A percentile compares a stretch with the other conserved stretches of the same genome.
Evolutionary conservation across 2,329 filamentous ascomycete genomes (phyloP).

Genomic region (Fonsecaea monophora): DNA sequence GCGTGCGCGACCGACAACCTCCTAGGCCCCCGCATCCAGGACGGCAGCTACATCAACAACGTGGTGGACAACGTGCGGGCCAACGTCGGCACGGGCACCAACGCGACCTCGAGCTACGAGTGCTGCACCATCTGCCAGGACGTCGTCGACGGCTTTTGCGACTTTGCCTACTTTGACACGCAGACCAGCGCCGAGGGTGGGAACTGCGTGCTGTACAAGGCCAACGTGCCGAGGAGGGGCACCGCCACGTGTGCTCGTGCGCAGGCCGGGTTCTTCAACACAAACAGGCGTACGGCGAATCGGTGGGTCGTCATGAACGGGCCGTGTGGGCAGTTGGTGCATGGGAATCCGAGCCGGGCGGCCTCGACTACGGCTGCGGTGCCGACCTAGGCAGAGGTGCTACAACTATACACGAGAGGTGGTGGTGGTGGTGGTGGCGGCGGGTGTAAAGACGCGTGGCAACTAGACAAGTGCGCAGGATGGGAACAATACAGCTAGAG

Average conservation of each 20-base stretch:
- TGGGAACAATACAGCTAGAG: too few species aligned
- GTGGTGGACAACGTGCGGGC: slow-evolving; percentile 7
- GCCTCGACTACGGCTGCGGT: neutral
- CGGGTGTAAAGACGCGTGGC: too few species aligned
- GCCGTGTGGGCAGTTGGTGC: slow-evolving; percentile 9
- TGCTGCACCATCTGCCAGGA: slow-evolving; percentile 18
- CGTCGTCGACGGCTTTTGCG: neutral
- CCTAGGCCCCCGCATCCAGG: slow-evolving; percentile 8
- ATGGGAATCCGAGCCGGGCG: neutral
- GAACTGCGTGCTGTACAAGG: neutral
- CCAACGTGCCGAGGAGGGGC: neutral
- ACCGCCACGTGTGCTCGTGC: neutral
- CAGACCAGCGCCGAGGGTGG: neutral
- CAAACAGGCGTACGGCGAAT: neutral
- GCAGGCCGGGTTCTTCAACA: slow-evolving; percentile 12
- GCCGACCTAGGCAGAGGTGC: neutral
- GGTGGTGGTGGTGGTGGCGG: too few species aligned
- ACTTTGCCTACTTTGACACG: slow-evolving; percentile 16
- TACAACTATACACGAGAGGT: neutral
- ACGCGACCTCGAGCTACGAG: slow-evolving; percentile 14
- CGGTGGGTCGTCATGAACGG: slow-evolving; percentile 14
- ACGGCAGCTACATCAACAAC: slow-evolving; percentile 11
- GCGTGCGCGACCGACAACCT: slow-evolving; percentile 17
- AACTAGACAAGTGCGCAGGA: too few species aligned
- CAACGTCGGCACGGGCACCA: neutral